Percentiles rank a stretch among this genome's conserved stretches.
phyloP scores from a whole-genome alignment of 1,284 basidiomycete species.

The Cryptococcus hybrid region DNA sequence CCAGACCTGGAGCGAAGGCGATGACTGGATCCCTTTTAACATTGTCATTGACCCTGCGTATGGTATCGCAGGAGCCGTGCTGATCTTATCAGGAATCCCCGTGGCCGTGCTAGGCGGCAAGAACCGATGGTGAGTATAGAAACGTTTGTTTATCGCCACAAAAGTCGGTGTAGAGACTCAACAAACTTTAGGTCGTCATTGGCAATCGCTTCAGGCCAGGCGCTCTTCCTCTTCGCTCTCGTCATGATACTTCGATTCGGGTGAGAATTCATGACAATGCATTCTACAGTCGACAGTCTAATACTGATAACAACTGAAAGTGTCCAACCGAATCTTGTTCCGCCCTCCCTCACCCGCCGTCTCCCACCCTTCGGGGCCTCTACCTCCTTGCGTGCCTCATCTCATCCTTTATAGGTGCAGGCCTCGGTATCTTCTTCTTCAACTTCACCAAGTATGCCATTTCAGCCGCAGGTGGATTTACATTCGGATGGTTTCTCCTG shows the following conservation, averaged over 20 bases:
- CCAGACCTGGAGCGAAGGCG: slow-evolving; percentile 39
- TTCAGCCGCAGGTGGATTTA: slow-evolving; percentile 84
- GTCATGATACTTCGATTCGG: slow-evolving; percentile 89
- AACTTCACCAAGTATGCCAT: slow-evolving; percentile 81
- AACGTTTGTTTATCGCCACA: neutral
- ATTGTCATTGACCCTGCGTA: slow-evolving; percentile 84
- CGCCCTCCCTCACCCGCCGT: slow-evolving; percentile 73
- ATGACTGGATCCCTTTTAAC: slow-evolving; percentile 50
- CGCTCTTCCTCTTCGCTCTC: slow-evolving; percentile 77
- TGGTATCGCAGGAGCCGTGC: slow-evolving; percentile 79
- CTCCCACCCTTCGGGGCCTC: slow-evolving; percentile 73
- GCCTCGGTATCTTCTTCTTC: slow-evolving; percentile 81
- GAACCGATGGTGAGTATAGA: slow-evolving; percentile 69
- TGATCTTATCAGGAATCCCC: slow-evolving; percentile 85
- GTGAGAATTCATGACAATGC: slow-evolving; percentile 22
- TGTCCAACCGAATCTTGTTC: slow-evolving; percentile 44
- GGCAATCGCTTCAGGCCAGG: slow-evolving; percentile 88
- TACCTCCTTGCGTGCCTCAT: slow-evolving; percentile 81
- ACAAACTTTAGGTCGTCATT: slow-evolving; percentile 74
- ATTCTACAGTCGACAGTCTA: too few relatives aligned
- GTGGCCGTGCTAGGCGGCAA: slow-evolving; percentile 89
- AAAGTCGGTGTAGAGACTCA: neutral
- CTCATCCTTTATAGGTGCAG: slow-evolving; percentile 78
- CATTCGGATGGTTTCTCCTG: slow-evolving; percentile 81
- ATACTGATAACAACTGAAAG: slow-evolving; percentile 12